Base-by-base conservation (phyloP, 306 rosid species). In the Dicorynia guianensis region DNA sequence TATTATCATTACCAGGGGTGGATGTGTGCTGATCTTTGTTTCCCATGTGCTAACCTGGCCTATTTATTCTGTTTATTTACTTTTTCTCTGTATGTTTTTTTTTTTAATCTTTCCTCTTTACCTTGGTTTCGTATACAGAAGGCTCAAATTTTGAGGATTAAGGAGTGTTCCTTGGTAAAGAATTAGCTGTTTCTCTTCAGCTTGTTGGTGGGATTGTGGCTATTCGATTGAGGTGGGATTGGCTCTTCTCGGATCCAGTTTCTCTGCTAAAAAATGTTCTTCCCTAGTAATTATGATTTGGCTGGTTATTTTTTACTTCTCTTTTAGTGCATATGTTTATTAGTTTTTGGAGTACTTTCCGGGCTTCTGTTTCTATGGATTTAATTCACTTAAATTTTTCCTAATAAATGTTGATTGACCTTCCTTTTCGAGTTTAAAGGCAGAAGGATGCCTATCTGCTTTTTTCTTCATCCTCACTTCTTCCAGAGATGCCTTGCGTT, bases 1-100 rank as follows among this genome's bases (percentile, higher is more conserved):
- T 70, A 39, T 58, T 66, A 72, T 84, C 84, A 81, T 86, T 78
- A 65, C 82, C 74, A 56, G 80, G 47, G 83, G 89, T 70, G 85
- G 75, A 64, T 63, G 71, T 80, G 46, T 75, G 84, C 54, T 81
- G 33, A 18, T 82, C 70, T 60, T 56, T 71, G 78, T 76, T 79
- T 83, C 81, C 86, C 97, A 84, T 94, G 91, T 90, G 92, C 85
- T 80, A 77, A 49, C 80, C 84, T 42, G 67, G 11, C 76, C 63
- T 62, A 52, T 25, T 25, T 61, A 71, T 34, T 38, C 58, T 55
- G 36, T 40, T 56, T 33, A 18, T 72, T 73, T 39, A 44, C 62
- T 50, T 39, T 25, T 25, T 78, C 71, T 72, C 80, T 81, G 72
- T 76, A 69, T 71, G 54, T 84, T 67, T 60, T 68, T 17, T 13